Evolutionary conservation across 345 rosid species (phyloP).

Genomic region (Eutrema yunnanense): DNA sequence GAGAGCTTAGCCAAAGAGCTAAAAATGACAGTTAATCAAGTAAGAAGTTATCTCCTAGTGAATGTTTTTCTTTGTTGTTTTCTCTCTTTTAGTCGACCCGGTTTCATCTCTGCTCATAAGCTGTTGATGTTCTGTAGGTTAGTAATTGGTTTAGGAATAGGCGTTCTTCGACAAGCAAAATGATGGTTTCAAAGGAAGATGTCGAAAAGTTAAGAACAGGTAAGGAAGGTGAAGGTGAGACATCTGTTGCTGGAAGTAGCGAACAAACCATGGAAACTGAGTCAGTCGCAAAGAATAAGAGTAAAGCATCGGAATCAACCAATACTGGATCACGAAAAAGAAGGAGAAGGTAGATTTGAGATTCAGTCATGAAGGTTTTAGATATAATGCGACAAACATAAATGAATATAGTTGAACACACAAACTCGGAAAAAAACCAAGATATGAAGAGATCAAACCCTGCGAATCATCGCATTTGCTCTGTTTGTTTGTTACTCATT

Average conservation of each 20-base stretch:
- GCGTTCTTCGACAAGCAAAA: slow-evolving; percentile 38
- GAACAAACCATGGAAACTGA: slow-evolving; percentile 14
- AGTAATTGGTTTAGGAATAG: slow-evolving; percentile 74
- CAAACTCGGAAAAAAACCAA: not conserved
- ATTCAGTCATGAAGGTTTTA: not conserved
- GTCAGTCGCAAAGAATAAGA: not conserved
- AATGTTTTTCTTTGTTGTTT: not conserved
- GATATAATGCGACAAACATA: not conserved
- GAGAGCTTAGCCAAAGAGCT: slow-evolving; percentile 66
- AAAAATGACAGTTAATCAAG: slow-evolving; percentile 58
- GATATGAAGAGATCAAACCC: not conserved
- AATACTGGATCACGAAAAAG: slow-evolving; percentile 20
- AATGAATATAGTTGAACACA: not conserved
- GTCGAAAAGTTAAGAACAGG: not conserved
- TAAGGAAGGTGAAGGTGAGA: slow-evolving; percentile 1
- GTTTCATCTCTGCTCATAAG: not conserved
- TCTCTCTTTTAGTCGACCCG: not conserved
- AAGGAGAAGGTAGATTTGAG: slow-evolving; percentile 14
- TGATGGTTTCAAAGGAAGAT: slow-evolving; percentile 22
- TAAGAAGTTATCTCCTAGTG: slow-evolving; percentile 17
- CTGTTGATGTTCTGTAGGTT: slow-evolving; percentile 43
- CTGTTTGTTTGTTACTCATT: not conserved
- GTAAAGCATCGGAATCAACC: slow-evolving; percentile 2
- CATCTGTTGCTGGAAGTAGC: slow-evolving; percentile 21
- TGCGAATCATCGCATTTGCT: slow-evolving; percentile 2